Conservation (phyloP, 176 grass and related monocot species). For the Zea mays region Zm-B73-REFERENCE-NAM-5.0 NC_050100.1:188157501-188158000, state of each 20-base stretch:
- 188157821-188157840: neutral
- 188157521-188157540: no score
- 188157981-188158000: no score
- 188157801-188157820: neutral
- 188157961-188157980: no score
- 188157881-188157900: neutral
- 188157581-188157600: no score
- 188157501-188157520: no score
- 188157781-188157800: neutral
- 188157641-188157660: neutral
- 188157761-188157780: neutral
- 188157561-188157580: no score
- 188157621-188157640: neutral
- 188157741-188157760: neutral
- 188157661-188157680: neutral
- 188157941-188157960: no score
- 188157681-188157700: slow-evolving; percentile 1
- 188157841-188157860: neutral
- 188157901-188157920: neutral
- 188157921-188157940: neutral
- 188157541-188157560: no score
- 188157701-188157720: neutral
- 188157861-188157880: neutral
- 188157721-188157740: neutral
- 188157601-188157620: neutral